These are phyloP conservation scores for Cenchrus purpureus DNA, from an alignment of 176 grass and related monocot species.

Conservation along the genomic window DNA sequence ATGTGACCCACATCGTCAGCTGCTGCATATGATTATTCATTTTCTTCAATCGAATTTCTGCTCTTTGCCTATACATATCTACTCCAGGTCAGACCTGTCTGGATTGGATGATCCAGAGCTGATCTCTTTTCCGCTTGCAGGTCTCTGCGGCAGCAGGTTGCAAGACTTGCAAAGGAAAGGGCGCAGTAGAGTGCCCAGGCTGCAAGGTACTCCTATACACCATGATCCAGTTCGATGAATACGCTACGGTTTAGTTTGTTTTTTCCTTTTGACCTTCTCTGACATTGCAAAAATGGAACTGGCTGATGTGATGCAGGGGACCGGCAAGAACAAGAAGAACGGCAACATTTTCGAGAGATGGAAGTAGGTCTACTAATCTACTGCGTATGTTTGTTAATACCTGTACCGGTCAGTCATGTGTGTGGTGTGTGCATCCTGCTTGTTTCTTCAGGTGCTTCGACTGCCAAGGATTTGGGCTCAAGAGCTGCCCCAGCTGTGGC, in stretches of 20 bases:
- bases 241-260: neutral
- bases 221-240: neutral
- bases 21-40: too few relatives aligned
- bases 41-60: too few relatives aligned
- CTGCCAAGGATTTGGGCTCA: constrained; percentile 90
- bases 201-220: constrained; percentile 68
- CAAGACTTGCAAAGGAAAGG: constrained; percentile 81
- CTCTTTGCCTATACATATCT: too few relatives aligned
- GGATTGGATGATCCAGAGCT: too few relatives aligned
- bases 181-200: constrained; percentile 79
- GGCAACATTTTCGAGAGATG: constrained; percentile 99
- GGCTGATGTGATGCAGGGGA: constrained; percentile 52
- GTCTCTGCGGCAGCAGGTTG: constrained; percentile 49
- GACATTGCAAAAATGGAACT: neutral
- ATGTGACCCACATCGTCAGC: neutral
- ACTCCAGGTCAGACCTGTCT: too few relatives aligned
- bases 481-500: constrained; percentile 78
- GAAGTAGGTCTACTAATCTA: constrained; percentile 36
- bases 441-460: constrained; percentile 76
- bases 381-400: too few relatives aligned
- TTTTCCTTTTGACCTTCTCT: neutral
- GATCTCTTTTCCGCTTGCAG: constrained; percentile 8
- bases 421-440: neutral
- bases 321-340: constrained; percentile 96
- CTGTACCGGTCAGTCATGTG: neutral